Evolutionary conservation across 129 eudicot species (phyloP).

Genomic region (Escallonia herrerae): DNA sequence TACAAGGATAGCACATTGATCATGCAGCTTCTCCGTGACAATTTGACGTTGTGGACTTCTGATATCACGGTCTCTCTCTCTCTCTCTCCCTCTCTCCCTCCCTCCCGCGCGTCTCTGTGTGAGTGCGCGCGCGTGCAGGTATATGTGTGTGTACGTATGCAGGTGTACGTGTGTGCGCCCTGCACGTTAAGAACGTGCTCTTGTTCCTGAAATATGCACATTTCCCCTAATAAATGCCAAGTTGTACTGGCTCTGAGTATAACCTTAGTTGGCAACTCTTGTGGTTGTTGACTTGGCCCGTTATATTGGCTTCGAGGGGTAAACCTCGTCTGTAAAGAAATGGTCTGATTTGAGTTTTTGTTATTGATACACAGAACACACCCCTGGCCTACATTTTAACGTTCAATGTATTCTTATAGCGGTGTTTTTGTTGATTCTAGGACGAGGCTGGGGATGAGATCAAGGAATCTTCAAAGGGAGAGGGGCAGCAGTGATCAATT

Average conservation of each 20-base stretch:
- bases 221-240: too few relatives aligned
- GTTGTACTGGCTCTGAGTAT: too few relatives aligned
- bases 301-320: neutral
- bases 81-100: constrained; percentile 1
- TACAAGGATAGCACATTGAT: constrained; percentile 96
- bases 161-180: neutral
- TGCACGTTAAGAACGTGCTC: too few relatives aligned
- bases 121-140: neutral
- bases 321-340: neutral
- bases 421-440: constrained; percentile 25
- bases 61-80: constrained; percentile 53
- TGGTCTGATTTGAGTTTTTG: neutral
- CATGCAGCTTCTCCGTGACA: constrained; percentile 95
- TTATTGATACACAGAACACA: neutral
- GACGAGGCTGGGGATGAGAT: constrained; percentile 87
- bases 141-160: neutral
- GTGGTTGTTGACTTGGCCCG: neutral
- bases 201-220: too few relatives aligned
- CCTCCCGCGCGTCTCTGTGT: neutral
- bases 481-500: constrained; percentile 34
- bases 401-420: neutral
- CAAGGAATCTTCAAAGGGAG: constrained; percentile 70
- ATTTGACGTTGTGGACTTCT: constrained; percentile 89
- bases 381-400: neutral
- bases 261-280: too few relatives aligned